Percentiles rank a stretch among this genome's conserved stretches.
phyloP scores from a whole-genome alignment of 352 stramenopile species.

The Phytophthora pisi region DNA sequence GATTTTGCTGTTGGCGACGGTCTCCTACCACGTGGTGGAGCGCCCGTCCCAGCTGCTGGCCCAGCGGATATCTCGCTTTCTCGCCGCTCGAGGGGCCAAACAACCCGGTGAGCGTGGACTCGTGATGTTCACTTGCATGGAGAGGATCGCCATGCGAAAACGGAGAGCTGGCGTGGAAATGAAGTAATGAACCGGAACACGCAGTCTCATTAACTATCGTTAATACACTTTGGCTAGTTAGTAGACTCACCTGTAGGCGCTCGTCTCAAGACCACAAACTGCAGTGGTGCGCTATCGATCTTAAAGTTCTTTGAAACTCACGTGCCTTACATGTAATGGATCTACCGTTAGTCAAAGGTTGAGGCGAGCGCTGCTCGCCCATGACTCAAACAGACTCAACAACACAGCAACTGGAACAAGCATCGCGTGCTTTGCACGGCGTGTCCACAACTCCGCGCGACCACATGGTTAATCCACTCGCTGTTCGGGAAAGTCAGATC shows the following conservation, averaged over 20 bases:
- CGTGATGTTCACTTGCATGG: conserved; percentile 23
- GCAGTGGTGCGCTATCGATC: too few species aligned
- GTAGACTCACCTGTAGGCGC: too few species aligned
- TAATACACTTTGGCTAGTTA: background rate
- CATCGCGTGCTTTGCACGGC: background rate
- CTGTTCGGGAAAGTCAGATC: background rate
- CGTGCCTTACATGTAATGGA: too few species aligned
- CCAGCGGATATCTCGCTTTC: conserved; percentile 36
- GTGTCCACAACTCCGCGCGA: background rate
- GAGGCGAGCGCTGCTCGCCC: too few species aligned
- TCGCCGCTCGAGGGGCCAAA: conserved; percentile 25
- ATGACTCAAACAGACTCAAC: too few species aligned
- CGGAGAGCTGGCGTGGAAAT: background rate
- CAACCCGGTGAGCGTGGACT: background rate
- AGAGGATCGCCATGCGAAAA: conserved; percentile 20
- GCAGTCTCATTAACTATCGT: background rate
- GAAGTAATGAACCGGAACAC: conserved; percentile 7
- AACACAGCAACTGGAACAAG: background rate
- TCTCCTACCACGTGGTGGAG: conserved; percentile 50
- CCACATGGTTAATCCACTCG: conserved; percentile 1
- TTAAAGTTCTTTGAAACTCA: too few species aligned
- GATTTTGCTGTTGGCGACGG: conserved; percentile 36
- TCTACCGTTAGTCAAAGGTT: too few species aligned
- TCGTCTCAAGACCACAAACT: too few species aligned
- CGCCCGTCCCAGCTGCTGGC: conserved; percentile 53